Evolutionary conservation across 1,284 basidiomycete species (phyloP).

Genomic region (Golubevia sp.): DNA sequence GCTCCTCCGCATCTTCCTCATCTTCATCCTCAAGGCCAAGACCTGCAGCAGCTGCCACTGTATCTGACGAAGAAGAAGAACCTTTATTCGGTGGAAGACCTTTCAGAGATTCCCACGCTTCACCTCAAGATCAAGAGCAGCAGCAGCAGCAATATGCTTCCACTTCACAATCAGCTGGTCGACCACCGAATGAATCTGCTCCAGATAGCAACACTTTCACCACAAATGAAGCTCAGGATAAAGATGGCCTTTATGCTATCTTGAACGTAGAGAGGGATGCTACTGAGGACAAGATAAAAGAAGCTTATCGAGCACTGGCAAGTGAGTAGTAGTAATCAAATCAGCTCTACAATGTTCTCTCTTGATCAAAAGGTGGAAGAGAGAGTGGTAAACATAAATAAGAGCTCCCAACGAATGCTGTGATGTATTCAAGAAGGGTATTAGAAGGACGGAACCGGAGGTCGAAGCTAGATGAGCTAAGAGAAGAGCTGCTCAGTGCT

Average conservation of each 20-base stretch:
- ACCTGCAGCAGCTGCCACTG: not conserved
- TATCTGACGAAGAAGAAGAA: conserved; percentile 25
- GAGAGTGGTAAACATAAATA: too few relatives aligned
- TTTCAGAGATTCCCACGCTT: conserved; percentile 34
- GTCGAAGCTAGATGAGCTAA: too few relatives aligned
- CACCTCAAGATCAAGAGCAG: conserved; percentile 1
- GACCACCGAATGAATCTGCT: too few relatives aligned
- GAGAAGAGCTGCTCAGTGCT: too few relatives aligned
- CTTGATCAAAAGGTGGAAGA: not conserved
- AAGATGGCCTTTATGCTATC: conserved; percentile 52
- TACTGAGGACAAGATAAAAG: conserved; percentile 72
- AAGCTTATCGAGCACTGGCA: conserved; percentile 73
- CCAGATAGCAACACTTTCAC: too few relatives aligned
- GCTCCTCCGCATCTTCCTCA: not conserved
- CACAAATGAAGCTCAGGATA: too few relatives aligned
- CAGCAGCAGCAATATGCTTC: too few relatives aligned
- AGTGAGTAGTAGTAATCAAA: too few relatives aligned
- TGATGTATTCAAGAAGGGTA: too few relatives aligned
- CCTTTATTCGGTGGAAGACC: conserved; percentile 52
- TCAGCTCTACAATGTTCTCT: not conserved
- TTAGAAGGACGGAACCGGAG: too few relatives aligned
- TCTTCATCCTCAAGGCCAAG: not conserved
- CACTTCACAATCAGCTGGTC: too few relatives aligned
- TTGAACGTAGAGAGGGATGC: conserved; percentile 73
- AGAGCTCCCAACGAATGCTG: too few relatives aligned